A percentile compares a stretch with the other conserved stretches of the same genome.
phyloP scores from a whole-genome alignment of 2,329 filamentous ascomycete species.

The Fusarium nodosum region DNA sequence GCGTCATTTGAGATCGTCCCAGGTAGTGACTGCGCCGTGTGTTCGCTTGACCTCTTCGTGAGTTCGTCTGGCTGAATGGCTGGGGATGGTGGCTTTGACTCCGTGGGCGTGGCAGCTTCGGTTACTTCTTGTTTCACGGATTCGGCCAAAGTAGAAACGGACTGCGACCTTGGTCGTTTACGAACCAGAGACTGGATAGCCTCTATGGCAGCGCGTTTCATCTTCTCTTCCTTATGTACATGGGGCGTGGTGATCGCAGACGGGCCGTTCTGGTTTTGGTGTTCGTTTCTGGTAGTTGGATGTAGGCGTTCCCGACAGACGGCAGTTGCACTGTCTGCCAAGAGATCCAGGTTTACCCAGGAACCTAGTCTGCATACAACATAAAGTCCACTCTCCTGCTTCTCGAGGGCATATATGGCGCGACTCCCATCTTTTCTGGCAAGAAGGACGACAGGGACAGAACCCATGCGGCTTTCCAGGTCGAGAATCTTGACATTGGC shows the following conservation, averaged over 20 bases:
- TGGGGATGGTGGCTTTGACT: constrained; percentile 44
- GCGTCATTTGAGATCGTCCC: neutral
- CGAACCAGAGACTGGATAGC: constrained; percentile 73
- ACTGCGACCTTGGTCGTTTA: constrained; percentile 62
- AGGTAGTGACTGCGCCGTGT: neutral
- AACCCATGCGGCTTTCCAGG: constrained; percentile 70
- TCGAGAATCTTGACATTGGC: constrained; percentile 74
- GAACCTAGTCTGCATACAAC: constrained; percentile 75
- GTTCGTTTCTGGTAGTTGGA: constrained; percentile 35
- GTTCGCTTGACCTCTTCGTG: constrained; percentile 4
- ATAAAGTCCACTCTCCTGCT: constrained; percentile 72
- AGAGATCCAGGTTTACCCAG: constrained; percentile 72
- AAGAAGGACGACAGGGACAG: constrained; percentile 69
- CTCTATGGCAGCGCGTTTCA: constrained; percentile 71
- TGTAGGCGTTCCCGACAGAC: constrained; percentile 52
- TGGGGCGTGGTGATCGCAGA: constrained; percentile 59
- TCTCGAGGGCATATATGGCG: constrained; percentile 74
- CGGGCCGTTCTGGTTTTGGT: constrained; percentile 37
- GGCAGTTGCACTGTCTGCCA: constrained; percentile 64
- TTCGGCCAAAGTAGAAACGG: constrained; percentile 56
- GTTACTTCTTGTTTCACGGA: constrained; percentile 37
- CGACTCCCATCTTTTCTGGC: constrained; percentile 69
- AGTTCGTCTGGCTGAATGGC: constrained; percentile 38
- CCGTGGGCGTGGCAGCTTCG: constrained; percentile 26
- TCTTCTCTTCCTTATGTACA: constrained; percentile 65